phyloP scores from a whole-genome alignment of 2,329 filamentous ascomycete genomes.

The Fusarium caatingaense region DNA sequence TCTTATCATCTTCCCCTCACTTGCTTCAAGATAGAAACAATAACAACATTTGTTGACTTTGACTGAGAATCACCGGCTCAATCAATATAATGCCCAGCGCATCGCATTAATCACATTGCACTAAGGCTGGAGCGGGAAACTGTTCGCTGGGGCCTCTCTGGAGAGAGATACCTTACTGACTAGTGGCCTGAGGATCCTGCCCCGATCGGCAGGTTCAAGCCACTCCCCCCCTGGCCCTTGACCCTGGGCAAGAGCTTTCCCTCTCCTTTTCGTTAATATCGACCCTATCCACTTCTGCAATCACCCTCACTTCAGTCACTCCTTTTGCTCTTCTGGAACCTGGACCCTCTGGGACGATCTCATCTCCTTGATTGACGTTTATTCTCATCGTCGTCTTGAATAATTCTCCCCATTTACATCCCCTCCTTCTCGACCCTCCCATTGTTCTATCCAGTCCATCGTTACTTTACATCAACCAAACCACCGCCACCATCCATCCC shows the following conservation, averaged over 20 bases:
- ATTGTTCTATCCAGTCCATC: slow-evolving; percentile 28
- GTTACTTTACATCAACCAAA: slow-evolving; percentile 18
- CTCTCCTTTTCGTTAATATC: slow-evolving; percentile 55
- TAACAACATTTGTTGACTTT: slow-evolving; percentile 2
- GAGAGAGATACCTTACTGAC: slow-evolving; percentile 21
- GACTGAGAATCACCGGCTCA: slow-evolving; percentile 13
- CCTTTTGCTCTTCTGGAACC: slow-evolving; percentile 50
- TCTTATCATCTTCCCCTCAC: slow-evolving; percentile 22
- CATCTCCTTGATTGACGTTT: slow-evolving; percentile 42
- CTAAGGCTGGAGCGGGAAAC: slow-evolving; percentile 37
- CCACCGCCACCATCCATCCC: background rate
- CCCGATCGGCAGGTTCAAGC: slow-evolving; percentile 52
- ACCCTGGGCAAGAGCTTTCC: slow-evolving; percentile 47
- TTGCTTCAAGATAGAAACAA: background rate
- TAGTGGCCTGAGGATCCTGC: slow-evolving; percentile 50
- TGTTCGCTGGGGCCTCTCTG: slow-evolving; percentile 41
- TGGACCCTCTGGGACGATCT: slow-evolving; percentile 41
- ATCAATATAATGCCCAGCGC: slow-evolving; percentile 2
- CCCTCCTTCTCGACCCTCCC: slow-evolving; percentile 30
- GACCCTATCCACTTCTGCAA: slow-evolving; percentile 52
- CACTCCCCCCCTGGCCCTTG: slow-evolving; percentile 46
- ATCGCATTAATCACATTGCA: slow-evolving; percentile 20
- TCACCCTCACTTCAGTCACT: slow-evolving; percentile 56
- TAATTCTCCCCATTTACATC: slow-evolving; percentile 37
- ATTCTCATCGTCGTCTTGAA: slow-evolving; percentile 39